Conservation (phyloP, 495 filamentous ascomycete genomes). For the Penicillium malachiteum region DNA sequence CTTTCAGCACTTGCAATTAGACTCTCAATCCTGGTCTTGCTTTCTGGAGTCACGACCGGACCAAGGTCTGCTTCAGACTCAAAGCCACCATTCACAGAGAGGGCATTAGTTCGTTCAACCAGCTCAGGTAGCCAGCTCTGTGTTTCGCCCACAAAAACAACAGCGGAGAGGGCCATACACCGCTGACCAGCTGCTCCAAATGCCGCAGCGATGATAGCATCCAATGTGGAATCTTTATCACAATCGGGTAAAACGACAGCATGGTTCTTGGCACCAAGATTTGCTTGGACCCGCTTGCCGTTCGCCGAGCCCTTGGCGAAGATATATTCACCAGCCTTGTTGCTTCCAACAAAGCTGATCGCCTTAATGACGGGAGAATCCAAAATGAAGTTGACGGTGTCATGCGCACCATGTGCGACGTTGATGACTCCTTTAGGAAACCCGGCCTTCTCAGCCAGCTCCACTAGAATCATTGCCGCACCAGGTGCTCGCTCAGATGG, state of each 20-base stretch:
- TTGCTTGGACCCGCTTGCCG: slow-evolving; percentile 82
- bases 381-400: slow-evolving; percentile 87
- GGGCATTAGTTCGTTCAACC: slow-evolving; percentile 74
- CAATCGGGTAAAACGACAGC: slow-evolving; percentile 83
- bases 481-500: slow-evolving; percentile 90
- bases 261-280: slow-evolving; percentile 93
- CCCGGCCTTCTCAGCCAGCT: slow-evolving; percentile 79
- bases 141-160: slow-evolving; percentile 85
- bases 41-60: slow-evolving; percentile 79
- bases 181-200: slow-evolving; percentile 90
- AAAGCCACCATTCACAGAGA: slow-evolving; percentile 82
- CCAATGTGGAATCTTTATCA: slow-evolving; percentile 90
- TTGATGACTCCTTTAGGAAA: slow-evolving; percentile 88
- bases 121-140: slow-evolving; percentile 80
- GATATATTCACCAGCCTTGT: slow-evolving; percentile 91
- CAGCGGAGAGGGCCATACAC: slow-evolving; percentile 86
- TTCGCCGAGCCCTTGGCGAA: slow-evolving; percentile 76
- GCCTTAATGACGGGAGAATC: slow-evolving; percentile 89
- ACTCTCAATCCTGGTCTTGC: slow-evolving; percentile 73
- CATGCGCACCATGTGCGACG: slow-evolving; percentile 78
- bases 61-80: slow-evolving; percentile 83
- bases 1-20: slow-evolving; percentile 77
- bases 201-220: slow-evolving; percentile 82
- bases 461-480: slow-evolving; percentile 84
- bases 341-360: slow-evolving; percentile 84